phyloP scores from a whole-genome alignment of 1,284 basidiomycete genomes.

The Papiliotrema laurentii region DNA sequence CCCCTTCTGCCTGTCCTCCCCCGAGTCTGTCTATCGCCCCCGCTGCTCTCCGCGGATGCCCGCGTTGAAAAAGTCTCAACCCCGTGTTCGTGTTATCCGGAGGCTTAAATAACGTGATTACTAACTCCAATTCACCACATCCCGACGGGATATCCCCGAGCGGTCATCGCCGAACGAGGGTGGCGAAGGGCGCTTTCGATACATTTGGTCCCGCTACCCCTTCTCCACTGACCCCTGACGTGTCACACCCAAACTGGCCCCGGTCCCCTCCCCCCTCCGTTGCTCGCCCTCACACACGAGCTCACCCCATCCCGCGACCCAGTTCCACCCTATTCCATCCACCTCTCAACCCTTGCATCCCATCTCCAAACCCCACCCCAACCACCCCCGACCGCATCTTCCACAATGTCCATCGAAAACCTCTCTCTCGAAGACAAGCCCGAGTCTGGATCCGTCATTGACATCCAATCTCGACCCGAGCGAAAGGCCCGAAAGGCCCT shows the following conservation, averaged over 20 bases:
- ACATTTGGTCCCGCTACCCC: not conserved
- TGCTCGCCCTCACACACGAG: not conserved
- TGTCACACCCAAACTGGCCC: not conserved
- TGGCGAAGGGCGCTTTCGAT: not conserved
- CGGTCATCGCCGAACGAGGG: too few species aligned
- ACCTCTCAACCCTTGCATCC: not conserved
- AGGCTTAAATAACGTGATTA: too few species aligned
- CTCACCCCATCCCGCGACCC: not conserved
- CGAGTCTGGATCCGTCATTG: constrained; percentile 68
- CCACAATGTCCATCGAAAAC: constrained; percentile 57
- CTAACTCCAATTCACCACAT: too few species aligned
- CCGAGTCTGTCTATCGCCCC: too few species aligned
- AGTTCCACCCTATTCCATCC: not conserved
- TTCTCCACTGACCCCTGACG: not conserved
- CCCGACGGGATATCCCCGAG: too few species aligned
- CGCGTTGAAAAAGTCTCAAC: too few species aligned
- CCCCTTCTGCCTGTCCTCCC: too few species aligned
- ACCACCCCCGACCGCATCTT: constrained; percentile 51
- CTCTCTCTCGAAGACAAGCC: constrained; percentile 56
- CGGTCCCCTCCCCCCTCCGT: not conserved
- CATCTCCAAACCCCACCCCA: not conserved
- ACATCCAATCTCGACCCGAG: constrained; percentile 87
- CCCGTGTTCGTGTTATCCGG: too few species aligned
- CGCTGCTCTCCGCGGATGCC: too few species aligned
- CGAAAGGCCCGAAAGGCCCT: constrained; percentile 80